phyloP scores from a whole-genome alignment of 2,329 filamentous ascomycete species.

The Aspergillus transmontanensis region DNA sequence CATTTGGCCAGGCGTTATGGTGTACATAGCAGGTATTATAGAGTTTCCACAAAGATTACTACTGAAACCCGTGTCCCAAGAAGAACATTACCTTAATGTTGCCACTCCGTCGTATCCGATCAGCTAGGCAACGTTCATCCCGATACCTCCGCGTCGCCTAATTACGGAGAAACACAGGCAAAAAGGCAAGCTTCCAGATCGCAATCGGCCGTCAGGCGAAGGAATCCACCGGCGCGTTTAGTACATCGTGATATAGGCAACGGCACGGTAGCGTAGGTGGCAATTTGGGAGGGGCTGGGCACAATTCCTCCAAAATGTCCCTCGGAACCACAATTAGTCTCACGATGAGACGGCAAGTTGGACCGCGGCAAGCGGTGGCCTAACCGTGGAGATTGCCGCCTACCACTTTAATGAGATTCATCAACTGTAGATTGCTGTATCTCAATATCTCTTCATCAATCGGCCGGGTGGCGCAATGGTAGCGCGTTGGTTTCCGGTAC shows the following conservation, averaged over 20 bases:
- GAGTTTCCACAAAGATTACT: background rate
- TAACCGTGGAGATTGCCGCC: background rate
- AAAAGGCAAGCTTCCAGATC: background rate
- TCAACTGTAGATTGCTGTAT: background rate
- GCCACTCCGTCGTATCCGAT: background rate
- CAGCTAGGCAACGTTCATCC: background rate
- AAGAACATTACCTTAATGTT: background rate
- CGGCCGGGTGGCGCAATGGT: slow-evolving; percentile 5
- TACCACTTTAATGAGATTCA: too few species aligned
- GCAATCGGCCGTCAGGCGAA: background rate
- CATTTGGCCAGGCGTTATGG: background rate
- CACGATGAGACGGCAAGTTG: background rate
- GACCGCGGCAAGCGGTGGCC: background rate
- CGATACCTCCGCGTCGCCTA: background rate
- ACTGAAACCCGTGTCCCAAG: background rate
- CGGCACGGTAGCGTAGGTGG: background rate
- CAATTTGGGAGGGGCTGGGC: background rate
- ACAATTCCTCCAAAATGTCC: background rate
- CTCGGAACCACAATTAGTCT: background rate
- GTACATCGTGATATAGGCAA: background rate
- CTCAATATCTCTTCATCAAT: background rate
- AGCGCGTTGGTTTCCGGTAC: slow-evolving; percentile 7
- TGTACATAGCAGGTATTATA: background rate
- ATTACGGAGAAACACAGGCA: background rate
- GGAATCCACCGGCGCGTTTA: background rate